These are phyloP conservation scores for Phytophthora boehmeriae DNA, from an alignment of 352 stramenopile genomes.

Conservation along the genomic window DNA sequence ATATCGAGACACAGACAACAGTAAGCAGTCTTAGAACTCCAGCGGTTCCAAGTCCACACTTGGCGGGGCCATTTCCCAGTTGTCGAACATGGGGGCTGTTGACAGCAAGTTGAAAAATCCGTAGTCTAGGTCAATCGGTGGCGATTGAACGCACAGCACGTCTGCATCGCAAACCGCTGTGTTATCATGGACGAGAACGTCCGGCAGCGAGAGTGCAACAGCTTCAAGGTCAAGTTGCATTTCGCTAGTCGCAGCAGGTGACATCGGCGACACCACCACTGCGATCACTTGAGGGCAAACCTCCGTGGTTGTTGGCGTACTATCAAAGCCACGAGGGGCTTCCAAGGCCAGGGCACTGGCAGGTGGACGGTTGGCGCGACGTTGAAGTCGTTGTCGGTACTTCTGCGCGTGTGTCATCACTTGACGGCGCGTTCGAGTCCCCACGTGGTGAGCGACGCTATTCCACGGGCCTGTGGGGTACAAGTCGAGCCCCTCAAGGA, in stretches of 20 bases:
- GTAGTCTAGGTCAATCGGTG: conserved; percentile 17
- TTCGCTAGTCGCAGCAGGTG: conserved; percentile 25
- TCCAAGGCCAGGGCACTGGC: not conserved
- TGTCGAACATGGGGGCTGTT: conserved; percentile 22
- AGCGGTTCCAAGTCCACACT: conserved; percentile 22
- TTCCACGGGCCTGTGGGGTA: conserved; percentile 61
- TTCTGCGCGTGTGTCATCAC: conserved; percentile 46
- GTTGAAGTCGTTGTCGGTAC: conserved; percentile 34
- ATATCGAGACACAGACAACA: conserved; percentile 4
- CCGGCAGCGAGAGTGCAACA: conserved; percentile 12
- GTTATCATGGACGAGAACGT: conserved; percentile 12
- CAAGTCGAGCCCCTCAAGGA: conserved; percentile 34
- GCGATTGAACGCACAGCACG: not conserved
- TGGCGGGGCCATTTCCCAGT: conserved; percentile 21
- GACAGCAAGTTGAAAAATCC: conserved; percentile 15
- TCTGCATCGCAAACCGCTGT: conserved; percentile 1
- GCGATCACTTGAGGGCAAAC: conserved; percentile 12
- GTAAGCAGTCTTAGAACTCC: conserved; percentile 15
- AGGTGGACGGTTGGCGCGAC: not conserved
- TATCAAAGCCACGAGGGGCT: not conserved
- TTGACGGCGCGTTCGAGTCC: conserved; percentile 40
- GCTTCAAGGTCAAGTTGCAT: conserved; percentile 21
- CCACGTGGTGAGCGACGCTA: conserved; percentile 37
- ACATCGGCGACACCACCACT: conserved; percentile 20
- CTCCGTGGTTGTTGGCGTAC: not conserved